Evolutionary conservation across 2,329 filamentous ascomycete genomes (phyloP).

Genomic region (Grosmannia serpens): DNA sequence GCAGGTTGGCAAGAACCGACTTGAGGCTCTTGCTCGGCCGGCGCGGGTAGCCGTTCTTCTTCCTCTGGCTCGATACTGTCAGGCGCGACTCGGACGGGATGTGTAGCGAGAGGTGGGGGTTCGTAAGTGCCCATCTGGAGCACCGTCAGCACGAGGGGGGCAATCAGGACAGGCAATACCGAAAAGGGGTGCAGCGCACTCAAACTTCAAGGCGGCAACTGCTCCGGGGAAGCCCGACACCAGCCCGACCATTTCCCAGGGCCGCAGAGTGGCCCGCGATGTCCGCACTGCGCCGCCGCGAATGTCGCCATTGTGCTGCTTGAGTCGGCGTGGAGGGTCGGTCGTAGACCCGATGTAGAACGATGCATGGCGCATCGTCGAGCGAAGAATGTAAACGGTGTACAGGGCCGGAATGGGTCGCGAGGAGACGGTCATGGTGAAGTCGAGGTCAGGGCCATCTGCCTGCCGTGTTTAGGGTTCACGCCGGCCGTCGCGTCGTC

Average conservation of each 20-base stretch:
- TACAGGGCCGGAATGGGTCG: slow-evolving; percentile 77
- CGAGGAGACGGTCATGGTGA: slow-evolving; percentile 27
- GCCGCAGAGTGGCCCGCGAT: slow-evolving; percentile 52
- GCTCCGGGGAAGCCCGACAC: slow-evolving; percentile 83
- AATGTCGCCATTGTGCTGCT: slow-evolving; percentile 79
- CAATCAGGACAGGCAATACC: not conserved
- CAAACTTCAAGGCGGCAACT: slow-evolving; percentile 84
- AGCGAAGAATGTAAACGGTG: slow-evolving; percentile 84
- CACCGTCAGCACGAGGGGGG: not conserved
- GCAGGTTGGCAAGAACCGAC: slow-evolving; percentile 67
- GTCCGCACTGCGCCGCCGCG: slow-evolving; percentile 77
- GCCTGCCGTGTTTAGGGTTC: not conserved
- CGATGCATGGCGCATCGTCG: slow-evolving; percentile 57
- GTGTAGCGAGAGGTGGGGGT: slow-evolving; percentile 70
- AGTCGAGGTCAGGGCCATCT: not conserved
- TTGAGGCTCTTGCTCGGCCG: slow-evolving; percentile 49
- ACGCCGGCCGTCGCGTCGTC: not conserved
- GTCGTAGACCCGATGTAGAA: slow-evolving; percentile 91
- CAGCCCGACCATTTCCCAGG: slow-evolving; percentile 84
- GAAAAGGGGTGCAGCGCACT: slow-evolving; percentile 40
- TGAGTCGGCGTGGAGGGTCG: slow-evolving; percentile 70
- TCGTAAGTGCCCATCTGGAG: slow-evolving; percentile 78
- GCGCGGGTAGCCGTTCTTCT: slow-evolving; percentile 41
- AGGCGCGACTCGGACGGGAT: slow-evolving; percentile 56
- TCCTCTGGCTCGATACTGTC: slow-evolving; percentile 36